phyloP scores from a whole-genome alignment of 2,329 filamentous ascomycete species.

The Zasmidium cellare region DNA sequence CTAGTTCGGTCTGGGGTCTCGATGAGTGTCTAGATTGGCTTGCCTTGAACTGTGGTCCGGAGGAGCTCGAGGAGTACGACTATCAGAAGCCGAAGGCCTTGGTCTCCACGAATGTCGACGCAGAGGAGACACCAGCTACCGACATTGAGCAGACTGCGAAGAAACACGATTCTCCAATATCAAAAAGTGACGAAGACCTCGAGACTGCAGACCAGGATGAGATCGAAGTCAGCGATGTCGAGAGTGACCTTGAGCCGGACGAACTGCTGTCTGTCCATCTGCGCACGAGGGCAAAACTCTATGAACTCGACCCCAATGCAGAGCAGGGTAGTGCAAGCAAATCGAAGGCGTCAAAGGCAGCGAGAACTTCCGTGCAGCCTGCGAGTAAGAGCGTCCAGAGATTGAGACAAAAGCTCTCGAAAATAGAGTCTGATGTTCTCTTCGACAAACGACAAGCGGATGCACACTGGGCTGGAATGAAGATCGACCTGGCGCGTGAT shows the following conservation, averaged over 20 bases:
- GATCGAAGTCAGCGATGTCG: conserved; percentile 48
- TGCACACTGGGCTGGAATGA: conserved; percentile 46
- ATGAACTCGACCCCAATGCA: conserved; percentile 43
- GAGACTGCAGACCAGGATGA: conserved; percentile 13
- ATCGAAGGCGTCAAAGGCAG: conserved; percentile 11
- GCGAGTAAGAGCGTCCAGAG: conserved; percentile 52
- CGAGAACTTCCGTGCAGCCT: conserved; percentile 36
- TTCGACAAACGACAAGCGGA: conserved; percentile 52
- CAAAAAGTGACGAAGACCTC: conserved; percentile 5
- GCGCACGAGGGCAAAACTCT: conserved; percentile 62
- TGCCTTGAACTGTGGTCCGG: conserved; percentile 66
- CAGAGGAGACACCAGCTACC: conserved; percentile 1
- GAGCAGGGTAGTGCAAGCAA: conserved; percentile 59
- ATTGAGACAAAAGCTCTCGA: conserved; percentile 70
- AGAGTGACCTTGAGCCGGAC: conserved; percentile 52
- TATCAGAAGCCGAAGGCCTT: conserved; percentile 26
- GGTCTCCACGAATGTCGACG: conserved; percentile 2
- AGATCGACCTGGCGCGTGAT: conserved; percentile 43
- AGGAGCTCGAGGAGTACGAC: conserved; percentile 36
- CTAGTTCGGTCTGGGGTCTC: conserved; percentile 69
- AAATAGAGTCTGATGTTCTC: conserved; percentile 66
- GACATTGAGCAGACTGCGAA: neutral
- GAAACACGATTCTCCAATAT: conserved; percentile 9
- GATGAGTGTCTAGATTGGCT: conserved; percentile 90
- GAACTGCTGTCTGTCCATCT: conserved; percentile 70